Percentiles rank a stretch among this genome's conserved stretches.
Conservation (phyloP, 148 eudicot genomes). For the Silene uniflora region DNA sequence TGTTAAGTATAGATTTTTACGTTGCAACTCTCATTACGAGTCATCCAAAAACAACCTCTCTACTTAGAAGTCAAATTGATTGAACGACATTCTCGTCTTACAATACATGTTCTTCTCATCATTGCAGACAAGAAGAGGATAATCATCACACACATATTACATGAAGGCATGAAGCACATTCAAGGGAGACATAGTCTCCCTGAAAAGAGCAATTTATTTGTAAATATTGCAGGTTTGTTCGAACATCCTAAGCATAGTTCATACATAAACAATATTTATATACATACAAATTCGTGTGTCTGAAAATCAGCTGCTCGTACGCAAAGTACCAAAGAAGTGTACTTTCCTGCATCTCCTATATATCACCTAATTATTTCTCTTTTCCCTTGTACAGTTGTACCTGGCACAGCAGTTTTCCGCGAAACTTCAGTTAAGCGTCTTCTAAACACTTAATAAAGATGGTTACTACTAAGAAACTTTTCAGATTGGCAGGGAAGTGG, state of each 20-base stretch:
- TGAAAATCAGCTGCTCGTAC: conserved; percentile 19
- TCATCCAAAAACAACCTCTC: neutral
- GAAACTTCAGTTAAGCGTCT: neutral
- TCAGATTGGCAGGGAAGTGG: conserved; percentile 38
- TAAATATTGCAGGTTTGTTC: conserved; percentile 8
- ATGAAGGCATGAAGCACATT: conserved; percentile 19
- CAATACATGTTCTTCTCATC: neutral
- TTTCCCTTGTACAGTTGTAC: conserved; percentile 5
- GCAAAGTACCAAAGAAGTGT: conserved; percentile 26
- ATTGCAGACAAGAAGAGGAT: conserved; percentile 10
- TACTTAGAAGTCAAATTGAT: neutral
- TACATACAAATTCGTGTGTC: conserved; percentile 15
- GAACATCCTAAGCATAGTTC: conserved; percentile 18
- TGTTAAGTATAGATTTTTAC: too few species aligned
- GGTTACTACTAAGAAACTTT: conserved; percentile 36
- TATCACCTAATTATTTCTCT: conserved; percentile 7
- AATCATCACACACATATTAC: conserved; percentile 15
- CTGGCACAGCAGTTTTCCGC: neutral
- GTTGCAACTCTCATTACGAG: neutral
- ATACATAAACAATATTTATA: too few species aligned
- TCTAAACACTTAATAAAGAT: neutral
- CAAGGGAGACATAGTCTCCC: conserved; percentile 17
- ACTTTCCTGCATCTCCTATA: conserved; percentile 14
- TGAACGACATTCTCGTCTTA: neutral
- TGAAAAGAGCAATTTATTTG: conserved; percentile 11